phyloP scores from a whole-genome alignment of 805 yeast species.

The Saturnispora halmiae region DNA sequence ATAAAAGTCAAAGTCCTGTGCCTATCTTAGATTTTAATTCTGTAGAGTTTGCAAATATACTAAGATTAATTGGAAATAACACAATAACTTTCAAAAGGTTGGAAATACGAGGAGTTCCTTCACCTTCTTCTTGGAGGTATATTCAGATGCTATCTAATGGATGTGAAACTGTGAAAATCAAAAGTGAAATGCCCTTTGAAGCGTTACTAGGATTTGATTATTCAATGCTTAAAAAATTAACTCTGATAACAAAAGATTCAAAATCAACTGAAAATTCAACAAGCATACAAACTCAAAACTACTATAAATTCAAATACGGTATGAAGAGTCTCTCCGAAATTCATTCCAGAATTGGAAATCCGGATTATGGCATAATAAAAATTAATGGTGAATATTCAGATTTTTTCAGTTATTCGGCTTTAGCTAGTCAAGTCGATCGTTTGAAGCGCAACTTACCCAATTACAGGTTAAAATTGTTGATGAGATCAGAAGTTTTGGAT shows the following conservation, averaged over 20 bases:
- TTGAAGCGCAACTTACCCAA: background rate
- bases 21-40: constrained; percentile 1
- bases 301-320: constrained; percentile 1
- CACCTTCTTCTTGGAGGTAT: constrained; percentile 5
- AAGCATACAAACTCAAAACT: background rate
- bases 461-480: background rate
- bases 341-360: background rate
- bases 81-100: constrained; percentile 2
- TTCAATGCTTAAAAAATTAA: constrained; percentile 9
- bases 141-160: constrained; percentile 8
- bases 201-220: constrained; percentile 6
- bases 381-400: constrained; percentile 1
- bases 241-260: background rate
- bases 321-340: constrained; percentile 1
- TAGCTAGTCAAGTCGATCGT: background rate
- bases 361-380: constrained; percentile 4
- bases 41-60: constrained; percentile 1
- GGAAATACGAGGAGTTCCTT: constrained; percentile 4
- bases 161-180: constrained; percentile 6
- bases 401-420: background rate
- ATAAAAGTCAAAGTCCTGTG: constrained; percentile 6
- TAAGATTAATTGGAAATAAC: constrained; percentile 2
- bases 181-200: constrained; percentile 1
- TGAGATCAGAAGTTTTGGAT: background rate
- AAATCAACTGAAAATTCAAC: background rate